These are phyloP conservation scores for Amaranthus hypochondriacus DNA, from an alignment of 148 eudicot genomes.

Conservation along the genomic window DNA sequence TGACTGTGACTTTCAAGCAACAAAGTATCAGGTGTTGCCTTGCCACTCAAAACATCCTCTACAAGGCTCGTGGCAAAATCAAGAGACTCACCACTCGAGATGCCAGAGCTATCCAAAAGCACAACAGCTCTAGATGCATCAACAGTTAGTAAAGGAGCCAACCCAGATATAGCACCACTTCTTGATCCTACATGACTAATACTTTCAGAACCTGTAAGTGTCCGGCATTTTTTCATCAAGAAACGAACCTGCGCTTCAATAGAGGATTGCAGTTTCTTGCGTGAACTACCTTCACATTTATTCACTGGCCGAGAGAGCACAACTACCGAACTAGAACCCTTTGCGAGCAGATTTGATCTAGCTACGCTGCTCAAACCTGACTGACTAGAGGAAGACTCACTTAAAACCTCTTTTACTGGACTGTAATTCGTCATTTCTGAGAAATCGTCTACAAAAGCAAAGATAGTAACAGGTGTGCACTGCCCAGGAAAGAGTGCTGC, in stretches of 20 bases:
- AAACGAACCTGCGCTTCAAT: constrained; percentile 88
- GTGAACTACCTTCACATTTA: constrained; percentile 64
- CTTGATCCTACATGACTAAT: constrained; percentile 58
- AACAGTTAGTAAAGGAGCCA: constrained; percentile 68
- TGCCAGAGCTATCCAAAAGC: constrained; percentile 55
- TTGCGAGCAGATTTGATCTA: constrained; percentile 41
- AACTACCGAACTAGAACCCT: constrained; percentile 69
- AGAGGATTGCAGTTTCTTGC: constrained; percentile 75
- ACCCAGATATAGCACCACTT: constrained; percentile 50
- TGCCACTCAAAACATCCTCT: constrained; percentile 72
- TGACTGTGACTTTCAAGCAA: constrained; percentile 68
- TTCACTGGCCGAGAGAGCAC: constrained; percentile 69
- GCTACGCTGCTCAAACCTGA: constrained; percentile 41
- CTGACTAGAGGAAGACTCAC: constrained; percentile 45
- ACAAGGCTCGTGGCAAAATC: constrained; percentile 72
- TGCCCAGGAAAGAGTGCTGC: constrained; percentile 83
- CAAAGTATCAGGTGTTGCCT: constrained; percentile 72
- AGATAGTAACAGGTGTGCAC: constrained; percentile 83
- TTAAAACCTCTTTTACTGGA: constrained; percentile 45
- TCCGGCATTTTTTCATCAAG: constrained; percentile 80
- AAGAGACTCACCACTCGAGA: constrained; percentile 62
- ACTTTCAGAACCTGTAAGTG: constrained; percentile 57
- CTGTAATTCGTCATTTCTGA: constrained; percentile 41
- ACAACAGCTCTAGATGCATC: constrained; percentile 85
- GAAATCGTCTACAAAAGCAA: constrained; percentile 83